Evolutionary conservation across 208 protist species (phyloP).

Genomic region (Trypanosoma boissoni): DNA sequence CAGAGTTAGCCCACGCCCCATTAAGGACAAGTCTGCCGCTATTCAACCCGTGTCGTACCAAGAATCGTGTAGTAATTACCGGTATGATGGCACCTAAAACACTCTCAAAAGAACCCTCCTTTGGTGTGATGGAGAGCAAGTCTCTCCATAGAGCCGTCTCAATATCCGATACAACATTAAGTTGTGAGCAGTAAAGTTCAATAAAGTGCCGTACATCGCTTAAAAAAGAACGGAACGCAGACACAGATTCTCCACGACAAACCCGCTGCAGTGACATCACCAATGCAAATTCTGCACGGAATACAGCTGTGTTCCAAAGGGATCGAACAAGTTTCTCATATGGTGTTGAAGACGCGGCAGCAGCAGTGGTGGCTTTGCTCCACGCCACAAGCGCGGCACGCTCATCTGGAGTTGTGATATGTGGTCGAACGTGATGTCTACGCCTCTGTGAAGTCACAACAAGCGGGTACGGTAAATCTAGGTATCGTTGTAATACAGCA

Average conservation of each 20-base stretch:
- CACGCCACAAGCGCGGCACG: slow-evolving; percentile 29
- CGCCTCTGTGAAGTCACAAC: slow-evolving; percentile 28
- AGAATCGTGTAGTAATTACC: slow-evolving; percentile 57
- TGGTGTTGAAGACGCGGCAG: background rate
- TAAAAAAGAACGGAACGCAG: slow-evolving; percentile 30
- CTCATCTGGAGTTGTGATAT: slow-evolving; percentile 77
- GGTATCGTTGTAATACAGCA: slow-evolving; percentile 50
- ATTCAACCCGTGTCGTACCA: slow-evolving; percentile 52
- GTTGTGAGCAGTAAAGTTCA: slow-evolving; percentile 44
- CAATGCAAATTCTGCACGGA: slow-evolving; percentile 70
- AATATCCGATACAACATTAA: slow-evolving; percentile 52
- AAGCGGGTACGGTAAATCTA: slow-evolving; percentile 73
- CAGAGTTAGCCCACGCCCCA: slow-evolving; percentile 55
- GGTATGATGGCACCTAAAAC: slow-evolving; percentile 44
- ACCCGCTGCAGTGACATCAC: slow-evolving; percentile 51
- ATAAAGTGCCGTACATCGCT: slow-evolving; percentile 40
- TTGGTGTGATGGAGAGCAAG: slow-evolving; percentile 28
- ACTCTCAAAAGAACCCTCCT: slow-evolving; percentile 6
- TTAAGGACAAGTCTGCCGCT: slow-evolving; percentile 40
- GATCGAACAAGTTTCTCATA: slow-evolving; percentile 32
- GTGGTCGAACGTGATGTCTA: slow-evolving; percentile 42
- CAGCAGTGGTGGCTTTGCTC: slow-evolving; percentile 19
- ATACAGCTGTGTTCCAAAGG: slow-evolving; percentile 64
- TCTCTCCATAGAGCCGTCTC: slow-evolving; percentile 64
- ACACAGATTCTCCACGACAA: slow-evolving; percentile 8